Conservation (phyloP, 352 stramenopile species). For the Plasmopara muralis region DNA sequence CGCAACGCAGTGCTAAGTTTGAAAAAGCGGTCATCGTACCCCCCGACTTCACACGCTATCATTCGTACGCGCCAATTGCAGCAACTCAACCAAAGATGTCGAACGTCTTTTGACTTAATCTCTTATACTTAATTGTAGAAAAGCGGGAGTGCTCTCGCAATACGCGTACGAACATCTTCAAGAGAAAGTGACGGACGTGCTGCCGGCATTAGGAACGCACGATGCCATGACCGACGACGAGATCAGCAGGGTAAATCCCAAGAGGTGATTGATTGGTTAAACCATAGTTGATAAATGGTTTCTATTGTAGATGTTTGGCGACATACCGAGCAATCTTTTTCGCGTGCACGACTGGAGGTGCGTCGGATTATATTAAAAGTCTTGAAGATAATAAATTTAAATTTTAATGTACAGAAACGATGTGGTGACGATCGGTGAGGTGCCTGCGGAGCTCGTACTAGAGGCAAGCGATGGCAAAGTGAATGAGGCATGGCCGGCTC, state of each 20-base stretch:
- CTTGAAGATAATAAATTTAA: background rate
- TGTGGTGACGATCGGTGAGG: constrained; percentile 94
- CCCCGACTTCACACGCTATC: constrained; percentile 95
- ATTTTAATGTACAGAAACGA: constrained; percentile 71
- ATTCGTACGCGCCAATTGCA: constrained; percentile 66
- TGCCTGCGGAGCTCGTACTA: constrained; percentile 87
- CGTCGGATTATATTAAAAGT: constrained; percentile 1
- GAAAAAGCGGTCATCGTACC: constrained; percentile 87
- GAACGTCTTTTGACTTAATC: constrained; percentile 2
- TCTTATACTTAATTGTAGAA: constrained; percentile 27
- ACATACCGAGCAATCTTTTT: constrained; percentile 81
- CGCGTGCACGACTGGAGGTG: constrained; percentile 95
- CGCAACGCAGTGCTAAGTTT: constrained; percentile 37
- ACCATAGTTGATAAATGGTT: too few relatives aligned
- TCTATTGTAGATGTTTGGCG: constrained; percentile 87
- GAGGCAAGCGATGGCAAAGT: constrained; percentile 93
- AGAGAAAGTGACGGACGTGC: constrained; percentile 77
- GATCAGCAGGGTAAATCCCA: constrained; percentile 63
- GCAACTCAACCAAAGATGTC: background rate
- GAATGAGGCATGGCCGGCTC: constrained; percentile 92
- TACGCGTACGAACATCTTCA: constrained; percentile 92
- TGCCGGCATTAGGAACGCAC: constrained; percentile 94
- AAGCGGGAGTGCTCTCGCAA: constrained; percentile 89
- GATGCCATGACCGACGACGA: constrained; percentile 93
- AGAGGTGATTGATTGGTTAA: background rate